Evolutionary conservation across 495 filamentous ascomycete species (phyloP), one percentile per base, ranked within the genome.

Genomic region (Tuber umbilicatum): DNA sequence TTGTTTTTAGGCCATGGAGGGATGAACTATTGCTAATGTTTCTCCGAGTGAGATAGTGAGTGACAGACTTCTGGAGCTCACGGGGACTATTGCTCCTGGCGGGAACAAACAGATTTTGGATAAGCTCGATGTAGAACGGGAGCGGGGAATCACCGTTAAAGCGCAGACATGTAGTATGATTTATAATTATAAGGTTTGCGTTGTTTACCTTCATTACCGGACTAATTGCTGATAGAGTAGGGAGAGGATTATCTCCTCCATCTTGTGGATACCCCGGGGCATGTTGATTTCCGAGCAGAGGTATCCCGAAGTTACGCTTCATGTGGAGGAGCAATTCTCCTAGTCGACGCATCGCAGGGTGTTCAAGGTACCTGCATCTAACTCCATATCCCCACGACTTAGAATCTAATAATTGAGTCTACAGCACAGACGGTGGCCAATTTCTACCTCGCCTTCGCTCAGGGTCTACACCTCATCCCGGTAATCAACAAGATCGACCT

Each of bases 91-190:
- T 74, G 84, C 92, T 74, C 88, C 91, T 1, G 93, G 92, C 67
- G 90, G 87, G 37, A 97, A 97, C 84, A 97, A 97, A 85, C 95
- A 99, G 86, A 90, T 98, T 71, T 85, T 99, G 70, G 95, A 99
- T 83, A 98, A 97, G 80, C 88, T 99, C 47, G 95, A 99, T 83
- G 95, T 98, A 55, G 95, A 99, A 83, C 87, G 96, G 41, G 93
- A 97, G 83, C 88, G 95, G 41, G 95, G 95, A 68, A 99, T 99
- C 81, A 99, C 95, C 3, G 95, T 99, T 83, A 99, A 99, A 85
- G 95, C 95, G 68, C 96, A 99, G 85, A 98, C 95, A 72, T 98
- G 96, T 85, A 94, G 89, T 47, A 99, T 99, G 95, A 87, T 99
- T 64, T 97, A 97, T 84, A 92, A 92, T 47, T 85, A 94, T 83